These are phyloP conservation scores for Hypsizygus ulmarius DNA, from an alignment of 1,284 basidiomycete species.

Conservation along the genomic window DNA sequence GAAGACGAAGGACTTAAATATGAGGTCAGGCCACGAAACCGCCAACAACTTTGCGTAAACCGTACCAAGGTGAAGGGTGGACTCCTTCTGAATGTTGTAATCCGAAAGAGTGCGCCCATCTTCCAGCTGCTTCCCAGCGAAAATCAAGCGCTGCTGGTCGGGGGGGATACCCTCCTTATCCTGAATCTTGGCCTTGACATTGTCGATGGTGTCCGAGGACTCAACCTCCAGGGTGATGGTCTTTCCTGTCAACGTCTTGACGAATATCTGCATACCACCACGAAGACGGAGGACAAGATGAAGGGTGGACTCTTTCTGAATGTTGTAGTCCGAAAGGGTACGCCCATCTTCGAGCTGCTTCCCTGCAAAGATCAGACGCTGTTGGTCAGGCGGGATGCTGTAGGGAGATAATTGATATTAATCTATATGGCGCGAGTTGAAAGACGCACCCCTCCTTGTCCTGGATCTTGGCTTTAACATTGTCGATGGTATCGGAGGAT, in stretches of 20 bases:
- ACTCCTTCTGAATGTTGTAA: conserved; percentile 32
- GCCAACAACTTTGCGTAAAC: conserved; percentile 24
- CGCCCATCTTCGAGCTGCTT: conserved; percentile 66
- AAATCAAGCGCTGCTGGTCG: conserved; percentile 21
- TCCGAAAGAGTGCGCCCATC: conserved; percentile 47
- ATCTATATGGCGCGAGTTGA: conserved; percentile 26
- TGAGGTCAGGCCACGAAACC: neutral
- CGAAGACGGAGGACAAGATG: conserved; percentile 66
- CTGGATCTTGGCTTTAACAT: conserved; percentile 23
- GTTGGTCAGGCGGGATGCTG: conserved; percentile 24
- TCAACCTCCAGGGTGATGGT: conserved; percentile 51
- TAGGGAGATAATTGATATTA: conserved; percentile 44
- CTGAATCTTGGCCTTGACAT: conserved; percentile 20
- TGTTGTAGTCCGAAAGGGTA: conserved; percentile 63
- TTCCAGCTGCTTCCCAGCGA: conserved; percentile 51
- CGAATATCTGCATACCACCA: conserved; percentile 74
- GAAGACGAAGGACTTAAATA: conserved; percentile 39
- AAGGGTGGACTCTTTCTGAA: conserved; percentile 67
- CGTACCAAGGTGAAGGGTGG: conserved; percentile 36
- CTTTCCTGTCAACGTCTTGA: conserved; percentile 60
- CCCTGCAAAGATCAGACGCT: conserved; percentile 31
- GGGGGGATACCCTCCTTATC: conserved; percentile 22
- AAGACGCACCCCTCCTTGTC: conserved; percentile 36
- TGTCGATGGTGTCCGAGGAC: conserved; percentile 33
- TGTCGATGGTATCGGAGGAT: conserved; percentile 35